A percentile compares a stretch with the other conserved stretches of the same genome.
Evolutionary conservation across 495 filamentous ascomycete species (phyloP).

Genomic region (Clavariopsis aquatica): DNA sequence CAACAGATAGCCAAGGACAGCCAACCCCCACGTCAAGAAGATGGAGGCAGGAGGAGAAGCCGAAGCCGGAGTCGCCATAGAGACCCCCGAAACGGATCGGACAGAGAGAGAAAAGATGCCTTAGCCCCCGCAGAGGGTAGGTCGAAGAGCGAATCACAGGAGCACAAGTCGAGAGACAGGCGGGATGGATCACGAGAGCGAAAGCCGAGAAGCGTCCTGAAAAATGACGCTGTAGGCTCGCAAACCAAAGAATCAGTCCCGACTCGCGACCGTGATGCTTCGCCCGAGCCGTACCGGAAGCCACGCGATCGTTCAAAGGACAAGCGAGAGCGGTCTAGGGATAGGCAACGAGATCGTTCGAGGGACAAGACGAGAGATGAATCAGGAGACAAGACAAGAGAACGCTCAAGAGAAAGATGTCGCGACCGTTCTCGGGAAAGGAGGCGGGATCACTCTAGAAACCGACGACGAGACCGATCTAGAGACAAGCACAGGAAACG

Average conservation of each 20-base stretch:
- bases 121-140: neutral
- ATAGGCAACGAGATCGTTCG: slow-evolving; percentile 3
- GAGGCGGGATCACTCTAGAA: slow-evolving; percentile 6
- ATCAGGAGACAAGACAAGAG: slow-evolving; percentile 8
- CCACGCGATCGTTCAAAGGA: slow-evolving; percentile 14
- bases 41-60: slow-evolving; percentile 9
- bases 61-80: slow-evolving; percentile 5
- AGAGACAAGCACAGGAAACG: slow-evolving; percentile 5
- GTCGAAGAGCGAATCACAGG: slow-evolving; percentile 13
- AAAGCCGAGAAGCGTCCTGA: neutral
- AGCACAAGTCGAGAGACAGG: slow-evolving; percentile 3
- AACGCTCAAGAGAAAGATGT: neutral
- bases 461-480: slow-evolving; percentile 7
- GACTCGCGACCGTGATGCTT: slow-evolving; percentile 13
- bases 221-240: neutral
- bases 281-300: slow-evolving; percentile 29
- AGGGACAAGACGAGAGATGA: slow-evolving; percentile 6
- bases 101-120: neutral
- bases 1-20: neutral
- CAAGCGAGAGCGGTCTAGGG: slow-evolving; percentile 9
- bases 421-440: slow-evolving; percentile 18
- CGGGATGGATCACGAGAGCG: slow-evolving; percentile 1
- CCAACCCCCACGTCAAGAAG: neutral
- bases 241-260: neutral
- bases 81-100: neutral